phyloP scores from a whole-genome alignment of 768 basidiomycete species.

The Chalciporus piperatus region DNA sequence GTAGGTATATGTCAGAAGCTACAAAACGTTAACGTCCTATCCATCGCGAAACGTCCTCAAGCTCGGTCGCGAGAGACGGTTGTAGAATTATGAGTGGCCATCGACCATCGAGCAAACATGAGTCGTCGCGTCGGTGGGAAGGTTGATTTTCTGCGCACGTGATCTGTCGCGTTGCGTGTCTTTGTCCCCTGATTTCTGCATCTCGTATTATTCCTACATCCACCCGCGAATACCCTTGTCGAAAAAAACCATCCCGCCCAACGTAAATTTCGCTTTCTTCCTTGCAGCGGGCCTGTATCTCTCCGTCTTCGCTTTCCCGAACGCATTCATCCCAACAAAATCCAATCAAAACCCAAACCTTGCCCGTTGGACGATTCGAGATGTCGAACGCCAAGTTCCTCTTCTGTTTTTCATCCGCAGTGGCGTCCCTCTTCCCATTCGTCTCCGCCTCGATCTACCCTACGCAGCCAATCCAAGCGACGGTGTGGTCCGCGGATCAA shows the following conservation, averaged over 20 bases:
- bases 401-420: background rate
- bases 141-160: slow-evolving; percentile 29
- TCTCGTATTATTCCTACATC: background rate
- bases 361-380: too few relatives aligned
- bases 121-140: background rate
- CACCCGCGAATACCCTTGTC: background rate
- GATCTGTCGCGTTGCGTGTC: slow-evolving; percentile 18
- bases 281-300: slow-evolving; percentile 30
- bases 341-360: too few relatives aligned
- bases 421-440: background rate
- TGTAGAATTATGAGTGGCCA: too few relatives aligned
- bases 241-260: slow-evolving; percentile 1
- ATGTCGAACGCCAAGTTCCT: too few relatives aligned
- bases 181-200: background rate
- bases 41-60: too few relatives aligned
- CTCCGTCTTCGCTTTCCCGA: background rate
- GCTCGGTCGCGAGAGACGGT: too few relatives aligned
- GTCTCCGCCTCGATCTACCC: slow-evolving; percentile 45
- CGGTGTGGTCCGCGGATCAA: slow-evolving; percentile 44
- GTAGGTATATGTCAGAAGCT: too few relatives aligned
- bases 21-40: too few relatives aligned
- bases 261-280: slow-evolving; percentile 1
- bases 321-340: background rate
- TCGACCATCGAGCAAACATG: too few relatives aligned
- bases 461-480: slow-evolving; percentile 45